Evolutionary conservation across 768 basidiomycete genomes (phyloP).

Genomic region (Russula foetens): DNA sequence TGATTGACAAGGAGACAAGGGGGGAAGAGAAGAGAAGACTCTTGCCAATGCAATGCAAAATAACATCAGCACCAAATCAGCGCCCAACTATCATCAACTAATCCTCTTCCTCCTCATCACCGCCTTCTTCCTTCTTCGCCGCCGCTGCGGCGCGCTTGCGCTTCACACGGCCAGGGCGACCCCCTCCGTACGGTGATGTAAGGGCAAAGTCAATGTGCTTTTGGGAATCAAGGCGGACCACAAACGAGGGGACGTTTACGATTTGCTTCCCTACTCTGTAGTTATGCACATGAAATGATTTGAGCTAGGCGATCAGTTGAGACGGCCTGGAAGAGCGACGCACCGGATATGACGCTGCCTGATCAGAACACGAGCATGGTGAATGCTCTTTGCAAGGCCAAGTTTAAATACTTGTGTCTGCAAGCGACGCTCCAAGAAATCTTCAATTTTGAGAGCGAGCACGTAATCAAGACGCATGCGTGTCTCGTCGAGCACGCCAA

Average conservation of each 20-base stretch:
- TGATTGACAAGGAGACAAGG: not conserved
- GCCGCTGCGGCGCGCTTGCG: slow-evolving; percentile 94
- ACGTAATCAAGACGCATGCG: slow-evolving; percentile 99
- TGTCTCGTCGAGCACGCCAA: slow-evolving; percentile 98
- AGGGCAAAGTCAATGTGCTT: slow-evolving; percentile 99
- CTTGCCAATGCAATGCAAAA: no score
- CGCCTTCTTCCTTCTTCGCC: slow-evolving; percentile 85
- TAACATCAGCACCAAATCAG: not conserved
- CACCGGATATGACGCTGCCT: slow-evolving; percentile 97
- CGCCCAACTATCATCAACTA: slow-evolving; percentile 25
- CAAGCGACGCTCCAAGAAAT: slow-evolving; percentile 98
- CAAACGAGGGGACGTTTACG: slow-evolving; percentile 97
- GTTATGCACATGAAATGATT: not conserved
- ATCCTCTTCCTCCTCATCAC: slow-evolving; percentile 87
- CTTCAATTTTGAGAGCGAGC: slow-evolving; percentile 96
- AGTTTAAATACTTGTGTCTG: slow-evolving; percentile 99
- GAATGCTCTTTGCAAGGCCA: slow-evolving; percentile 95
- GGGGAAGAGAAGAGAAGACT: no score
- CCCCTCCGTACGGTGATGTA: slow-evolving; percentile 94
- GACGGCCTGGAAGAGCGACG: slow-evolving; percentile 25
- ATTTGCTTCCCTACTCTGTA: slow-evolving; percentile 94
- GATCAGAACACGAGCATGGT: slow-evolving; percentile 97
- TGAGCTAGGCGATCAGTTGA: not conserved
- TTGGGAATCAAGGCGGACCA: slow-evolving; percentile 98
- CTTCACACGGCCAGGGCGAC: slow-evolving; percentile 93